phyloP scores from a whole-genome alignment of 78 protist species.

The Emiliania huxleyi region DNA sequence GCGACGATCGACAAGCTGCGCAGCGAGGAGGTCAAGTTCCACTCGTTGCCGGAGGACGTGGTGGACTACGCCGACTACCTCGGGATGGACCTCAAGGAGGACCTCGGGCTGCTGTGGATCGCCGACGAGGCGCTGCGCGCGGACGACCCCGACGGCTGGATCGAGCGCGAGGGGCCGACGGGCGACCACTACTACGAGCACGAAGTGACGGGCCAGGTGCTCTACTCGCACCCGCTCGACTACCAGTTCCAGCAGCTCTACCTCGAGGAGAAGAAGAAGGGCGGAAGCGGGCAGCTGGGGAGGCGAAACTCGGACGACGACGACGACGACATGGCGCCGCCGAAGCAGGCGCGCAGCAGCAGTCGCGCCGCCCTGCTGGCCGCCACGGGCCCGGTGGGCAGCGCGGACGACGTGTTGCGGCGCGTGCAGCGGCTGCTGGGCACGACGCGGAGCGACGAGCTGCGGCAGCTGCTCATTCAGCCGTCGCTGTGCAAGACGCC shows the following conservation, averaged over 20 bases:
- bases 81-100: not conserved
- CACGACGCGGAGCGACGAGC: not conserved
- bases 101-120: not conserved
- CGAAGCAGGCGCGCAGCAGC: not conserved
- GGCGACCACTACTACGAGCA: not conserved
- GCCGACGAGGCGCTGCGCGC: slow-evolving; percentile 11
- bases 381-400: not conserved
- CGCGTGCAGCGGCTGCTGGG: not conserved
- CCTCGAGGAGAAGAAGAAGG: not conserved
- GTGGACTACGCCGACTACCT: slow-evolving; percentile 4
- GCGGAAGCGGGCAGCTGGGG: not conserved
- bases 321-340: not conserved
- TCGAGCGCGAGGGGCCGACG: not conserved
- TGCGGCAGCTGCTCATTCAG: not conserved
- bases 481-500: not conserved
- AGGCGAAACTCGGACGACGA: not conserved
- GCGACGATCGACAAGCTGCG: not conserved
- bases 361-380: not conserved
- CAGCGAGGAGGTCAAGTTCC: not conserved
- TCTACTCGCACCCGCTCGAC: not conserved
- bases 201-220: not conserved
- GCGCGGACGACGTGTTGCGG: not conserved
- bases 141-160: not conserved
- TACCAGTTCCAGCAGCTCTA: not conserved
- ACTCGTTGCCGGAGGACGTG: not conserved